A percentile compares a stretch with the other conserved stretches of the same genome.
These are phyloP conservation scores for Verticillium alfalfae DNA, from an alignment of 2,329 filamentous ascomycete genomes.

Conservation along the genomic window DNA sequence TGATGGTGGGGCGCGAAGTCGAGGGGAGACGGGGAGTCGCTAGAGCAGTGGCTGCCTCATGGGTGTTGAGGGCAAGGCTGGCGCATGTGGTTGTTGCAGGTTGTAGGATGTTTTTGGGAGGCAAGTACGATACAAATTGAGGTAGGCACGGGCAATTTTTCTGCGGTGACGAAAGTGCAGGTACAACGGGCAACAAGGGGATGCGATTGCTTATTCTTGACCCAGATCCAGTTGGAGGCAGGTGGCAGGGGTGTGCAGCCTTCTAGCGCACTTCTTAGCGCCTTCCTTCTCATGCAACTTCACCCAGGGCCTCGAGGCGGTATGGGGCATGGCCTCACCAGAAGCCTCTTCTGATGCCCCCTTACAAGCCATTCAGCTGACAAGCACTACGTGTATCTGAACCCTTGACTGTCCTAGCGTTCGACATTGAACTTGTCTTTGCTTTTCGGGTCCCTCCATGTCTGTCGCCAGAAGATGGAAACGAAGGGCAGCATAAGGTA, in stretches of 20 bases:
- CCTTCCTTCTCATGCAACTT: neutral
- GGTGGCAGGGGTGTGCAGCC: neutral
- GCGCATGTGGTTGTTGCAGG: neutral
- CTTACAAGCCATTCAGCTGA: neutral
- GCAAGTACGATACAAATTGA: too few species aligned
- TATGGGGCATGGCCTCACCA: neutral
- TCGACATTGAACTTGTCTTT: too few species aligned
- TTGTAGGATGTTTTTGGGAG: neutral
- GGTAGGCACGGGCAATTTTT: neutral
- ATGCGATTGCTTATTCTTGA: neutral
- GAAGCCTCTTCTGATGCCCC: neutral
- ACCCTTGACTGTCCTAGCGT: too few species aligned
- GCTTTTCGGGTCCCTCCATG: too few species aligned
- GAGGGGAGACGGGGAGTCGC: neutral
- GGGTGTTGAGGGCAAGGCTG: neutral
- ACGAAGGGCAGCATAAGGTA: too few species aligned
- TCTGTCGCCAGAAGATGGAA: too few species aligned
- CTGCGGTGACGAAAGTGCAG: neutral
- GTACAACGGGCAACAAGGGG: neutral
- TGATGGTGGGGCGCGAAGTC: constrained; percentile 1
- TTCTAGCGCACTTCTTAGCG: neutral
- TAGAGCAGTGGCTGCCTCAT: neutral
- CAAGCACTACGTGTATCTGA: neutral
- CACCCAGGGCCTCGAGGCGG: neutral
- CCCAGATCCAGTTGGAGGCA: neutral